Evolutionary conservation across 192 early-diverging fungal genomes (phyloP).

Genomic region (Fimicolochytrium jonesii): DNA sequence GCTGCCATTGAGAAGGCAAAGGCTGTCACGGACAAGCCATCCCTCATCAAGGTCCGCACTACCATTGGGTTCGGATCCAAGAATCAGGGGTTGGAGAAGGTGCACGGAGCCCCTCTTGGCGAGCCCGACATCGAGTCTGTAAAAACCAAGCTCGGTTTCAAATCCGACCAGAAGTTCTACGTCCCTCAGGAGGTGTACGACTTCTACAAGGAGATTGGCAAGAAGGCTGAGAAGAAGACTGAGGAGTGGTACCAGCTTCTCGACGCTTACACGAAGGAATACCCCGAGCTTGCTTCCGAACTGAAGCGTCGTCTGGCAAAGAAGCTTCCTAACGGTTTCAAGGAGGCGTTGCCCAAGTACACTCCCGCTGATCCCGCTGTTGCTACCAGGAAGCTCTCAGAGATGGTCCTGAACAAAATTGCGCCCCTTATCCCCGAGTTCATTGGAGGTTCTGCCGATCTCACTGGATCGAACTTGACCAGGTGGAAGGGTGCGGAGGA

Average conservation of each 20-base stretch:
- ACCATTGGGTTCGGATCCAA: constrained; percentile 92
- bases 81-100: constrained; percentile 83
- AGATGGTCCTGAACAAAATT: constrained; percentile 71
- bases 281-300: constrained; percentile 67
- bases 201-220: constrained; percentile 48
- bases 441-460: constrained; percentile 91
- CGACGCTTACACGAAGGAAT: constrained; percentile 59
- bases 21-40: constrained; percentile 81
- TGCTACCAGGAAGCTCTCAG: constrained; percentile 59
- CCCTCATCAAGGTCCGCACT: constrained; percentile 83
- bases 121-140: constrained; percentile 62
- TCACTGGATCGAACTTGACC: constrained; percentile 94
- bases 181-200: constrained; percentile 64
- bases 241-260: constrained; percentile 73
- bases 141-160: constrained; percentile 82
- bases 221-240: constrained; percentile 61
- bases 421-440: constrained; percentile 79
- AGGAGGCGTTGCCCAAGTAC: constrained; percentile 68
- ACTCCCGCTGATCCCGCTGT: constrained; percentile 74
- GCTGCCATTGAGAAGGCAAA: constrained; percentile 78
- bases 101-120: constrained; percentile 85
- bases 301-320: constrained; percentile 65
- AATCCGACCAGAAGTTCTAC: constrained; percentile 66
- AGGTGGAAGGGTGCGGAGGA: constrained; percentile 94
- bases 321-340: constrained; percentile 71